A percentile compares a stretch with the other conserved stretches of the same genome.
Conservation (phyloP, 108 stramenopile species). For the Fistulifera pelliculosa region DNA sequence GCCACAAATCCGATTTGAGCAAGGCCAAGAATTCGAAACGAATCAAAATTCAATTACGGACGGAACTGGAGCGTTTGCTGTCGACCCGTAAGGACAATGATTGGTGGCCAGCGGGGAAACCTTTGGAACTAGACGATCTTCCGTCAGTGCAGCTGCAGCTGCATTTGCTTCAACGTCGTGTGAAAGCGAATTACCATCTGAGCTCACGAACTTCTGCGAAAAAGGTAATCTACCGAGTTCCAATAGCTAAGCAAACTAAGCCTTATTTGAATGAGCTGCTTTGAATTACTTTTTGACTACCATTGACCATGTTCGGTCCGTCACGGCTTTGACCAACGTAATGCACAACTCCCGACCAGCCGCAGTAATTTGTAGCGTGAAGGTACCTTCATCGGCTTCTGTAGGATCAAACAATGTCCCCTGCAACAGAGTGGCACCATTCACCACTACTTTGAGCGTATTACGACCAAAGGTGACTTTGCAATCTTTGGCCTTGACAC, state of each 20-base stretch:
- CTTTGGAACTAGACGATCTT: constrained; percentile 1
- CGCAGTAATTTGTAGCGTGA: constrained; percentile 44
- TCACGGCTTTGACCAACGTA: constrained; percentile 31
- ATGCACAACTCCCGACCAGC: constrained; percentile 41
- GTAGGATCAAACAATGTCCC: constrained; percentile 34
- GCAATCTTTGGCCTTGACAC: constrained; percentile 51
- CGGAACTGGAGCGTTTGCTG: constrained; percentile 59
- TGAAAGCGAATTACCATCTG: background rate
- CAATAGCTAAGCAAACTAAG: too few species aligned
- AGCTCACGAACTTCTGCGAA: background rate
- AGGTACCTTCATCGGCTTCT: constrained; percentile 49
- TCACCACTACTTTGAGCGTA: constrained; percentile 40
- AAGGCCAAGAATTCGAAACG: constrained; percentile 67
- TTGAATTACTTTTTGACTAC: background rate
- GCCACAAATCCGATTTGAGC: constrained; percentile 45
- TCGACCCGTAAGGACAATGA: constrained; percentile 20
- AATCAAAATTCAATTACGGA: constrained; percentile 65
- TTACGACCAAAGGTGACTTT: constrained; percentile 45
- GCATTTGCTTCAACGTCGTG: constrained; percentile 6
- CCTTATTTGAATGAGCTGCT: too few species aligned
- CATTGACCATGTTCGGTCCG: constrained; percentile 15
- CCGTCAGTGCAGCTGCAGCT: background rate
- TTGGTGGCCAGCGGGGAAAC: constrained; percentile 1
- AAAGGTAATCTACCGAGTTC: background rate
- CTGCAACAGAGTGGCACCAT: constrained; percentile 32